These are phyloP conservation scores for Paraphoma chrysanthemicola DNA, from an alignment of 2,329 filamentous ascomycete genomes.

Conservation along the genomic window DNA sequence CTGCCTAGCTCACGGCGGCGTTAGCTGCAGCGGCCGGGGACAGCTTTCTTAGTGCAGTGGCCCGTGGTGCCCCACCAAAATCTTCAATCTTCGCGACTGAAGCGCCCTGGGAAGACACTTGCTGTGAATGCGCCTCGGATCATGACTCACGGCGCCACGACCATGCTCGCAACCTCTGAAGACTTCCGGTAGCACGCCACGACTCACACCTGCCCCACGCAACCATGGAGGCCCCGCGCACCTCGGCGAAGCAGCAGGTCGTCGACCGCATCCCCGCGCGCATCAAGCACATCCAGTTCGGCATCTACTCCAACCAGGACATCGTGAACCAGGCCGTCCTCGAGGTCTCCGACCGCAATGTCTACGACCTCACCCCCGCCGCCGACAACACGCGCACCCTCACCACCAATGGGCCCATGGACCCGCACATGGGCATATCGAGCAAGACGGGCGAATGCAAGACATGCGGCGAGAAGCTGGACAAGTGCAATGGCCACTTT, in stretches of 20 bases:
- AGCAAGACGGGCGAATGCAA: slow-evolving; percentile 80
- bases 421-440: slow-evolving; percentile 86
- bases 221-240: slow-evolving; percentile 31
- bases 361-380: slow-evolving; percentile 83
- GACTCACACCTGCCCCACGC: slow-evolving; percentile 7
- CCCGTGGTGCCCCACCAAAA: slow-evolving; percentile 28
- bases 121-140: neutral
- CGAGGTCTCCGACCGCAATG: slow-evolving; percentile 90
- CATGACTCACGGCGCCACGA: slow-evolving; percentile 33
- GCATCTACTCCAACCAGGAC: slow-evolving; percentile 90
- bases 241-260: slow-evolving; percentile 80
- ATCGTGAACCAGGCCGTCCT: slow-evolving; percentile 95
- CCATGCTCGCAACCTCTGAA: slow-evolving; percentile 18
- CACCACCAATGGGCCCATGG: slow-evolving; percentile 83
- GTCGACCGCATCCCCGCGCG: slow-evolving; percentile 87
- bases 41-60: neutral
- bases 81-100: slow-evolving; percentile 25
- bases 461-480: slow-evolving; percentile 82
- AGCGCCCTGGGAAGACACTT: neutral
- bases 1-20: neutral
- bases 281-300: slow-evolving; percentile 93
- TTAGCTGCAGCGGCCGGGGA: neutral
- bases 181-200: slow-evolving; percentile 22
- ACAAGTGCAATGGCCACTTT: slow-evolving; percentile 93
- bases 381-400: slow-evolving; percentile 68